These are phyloP conservation scores for Adansonia madagascariensis DNA, from an alignment of 441 rosid species.

Conservation along the genomic window DNA sequence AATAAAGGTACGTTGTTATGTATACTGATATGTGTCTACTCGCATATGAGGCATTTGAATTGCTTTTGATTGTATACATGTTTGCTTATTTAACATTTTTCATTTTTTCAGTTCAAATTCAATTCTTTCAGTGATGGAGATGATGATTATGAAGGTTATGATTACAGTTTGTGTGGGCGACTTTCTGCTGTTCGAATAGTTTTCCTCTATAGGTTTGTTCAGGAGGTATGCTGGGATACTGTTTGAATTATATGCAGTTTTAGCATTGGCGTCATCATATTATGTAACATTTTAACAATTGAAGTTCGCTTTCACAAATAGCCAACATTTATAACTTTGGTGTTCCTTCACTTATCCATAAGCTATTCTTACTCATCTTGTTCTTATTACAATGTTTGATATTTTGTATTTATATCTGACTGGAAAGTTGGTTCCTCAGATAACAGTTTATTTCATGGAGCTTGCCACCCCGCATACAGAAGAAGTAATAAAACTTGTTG, in stretches of 20 bases:
- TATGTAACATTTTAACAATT: constrained; percentile 12
- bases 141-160: constrained; percentile 98
- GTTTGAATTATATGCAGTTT: constrained; percentile 18
- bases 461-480: constrained; percentile 94
- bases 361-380: constrained; percentile 14
- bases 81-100: constrained; percentile 21
- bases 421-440: constrained; percentile 51
- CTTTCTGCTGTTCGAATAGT: constrained; percentile 97
- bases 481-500: constrained; percentile 96
- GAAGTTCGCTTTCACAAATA: constrained; percentile 7
- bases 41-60: constrained; percentile 27
- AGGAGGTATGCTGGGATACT: constrained; percentile 71
- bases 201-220: constrained; percentile 96
- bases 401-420: constrained; percentile 25
- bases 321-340: not conserved
- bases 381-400: constrained; percentile 15
- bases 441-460: constrained; percentile 92
- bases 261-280: not conserved
- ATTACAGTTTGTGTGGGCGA: constrained; percentile 87
- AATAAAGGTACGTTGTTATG: constrained; percentile 60
- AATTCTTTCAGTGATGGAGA: constrained; percentile 88
- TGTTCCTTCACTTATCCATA: not conserved
- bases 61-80: constrained; percentile 17
- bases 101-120: constrained; percentile 82
- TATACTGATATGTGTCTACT: constrained; percentile 11